These are phyloP conservation scores for Tagetes erecta DNA, from an alignment of 129 eudicot species.

Conservation along the genomic window DNA sequence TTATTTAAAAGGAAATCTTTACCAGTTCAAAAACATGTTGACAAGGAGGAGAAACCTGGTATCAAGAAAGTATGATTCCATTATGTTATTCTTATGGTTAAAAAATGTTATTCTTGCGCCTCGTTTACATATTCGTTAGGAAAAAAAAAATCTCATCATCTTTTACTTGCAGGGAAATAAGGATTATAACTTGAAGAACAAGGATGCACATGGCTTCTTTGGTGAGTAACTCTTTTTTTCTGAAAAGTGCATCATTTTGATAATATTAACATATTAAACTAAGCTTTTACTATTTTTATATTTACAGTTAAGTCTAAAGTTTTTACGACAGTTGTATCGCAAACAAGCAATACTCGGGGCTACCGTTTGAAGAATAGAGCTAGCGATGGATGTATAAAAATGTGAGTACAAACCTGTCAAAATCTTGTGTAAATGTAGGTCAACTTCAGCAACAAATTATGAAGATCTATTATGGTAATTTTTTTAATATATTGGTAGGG, in stretches of 20 bases:
- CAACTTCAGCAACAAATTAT: not conserved
- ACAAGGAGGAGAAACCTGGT: slow-evolving; percentile 10
- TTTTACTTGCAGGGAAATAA: slow-evolving; percentile 44
- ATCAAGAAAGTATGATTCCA: slow-evolving; percentile 13
- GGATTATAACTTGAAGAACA: slow-evolving; percentile 33
- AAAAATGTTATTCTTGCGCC: not conserved
- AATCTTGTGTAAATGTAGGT: not conserved
- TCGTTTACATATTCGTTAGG: slow-evolving; percentile 3
- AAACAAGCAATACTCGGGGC: slow-evolving; percentile 40
- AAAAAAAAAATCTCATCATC: not conserved
- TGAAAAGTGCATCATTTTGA: not conserved
- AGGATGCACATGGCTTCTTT: slow-evolving; percentile 45
- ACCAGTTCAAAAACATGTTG: slow-evolving; percentile 55
- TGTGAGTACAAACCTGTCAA: slow-evolving; percentile 39
- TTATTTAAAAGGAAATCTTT: slow-evolving; percentile 66
- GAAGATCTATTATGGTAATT: not conserved
- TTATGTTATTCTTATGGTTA: not conserved
- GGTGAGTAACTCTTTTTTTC: slow-evolving; percentile 44
- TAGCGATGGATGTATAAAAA: slow-evolving; percentile 44
- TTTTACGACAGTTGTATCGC: slow-evolving; percentile 38
- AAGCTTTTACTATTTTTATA: not conserved
- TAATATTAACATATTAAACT: not conserved
- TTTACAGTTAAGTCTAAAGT: slow-evolving; percentile 59
- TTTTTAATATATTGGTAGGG: slow-evolving; percentile 36
- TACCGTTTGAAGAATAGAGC: slow-evolving; percentile 43